Evolutionary conservation across 1,284 basidiomycete genomes (phyloP), one percentile per base, ranked within the genome.

Genomic region (Cutaneotrichosporon cyanovorans): DNA sequence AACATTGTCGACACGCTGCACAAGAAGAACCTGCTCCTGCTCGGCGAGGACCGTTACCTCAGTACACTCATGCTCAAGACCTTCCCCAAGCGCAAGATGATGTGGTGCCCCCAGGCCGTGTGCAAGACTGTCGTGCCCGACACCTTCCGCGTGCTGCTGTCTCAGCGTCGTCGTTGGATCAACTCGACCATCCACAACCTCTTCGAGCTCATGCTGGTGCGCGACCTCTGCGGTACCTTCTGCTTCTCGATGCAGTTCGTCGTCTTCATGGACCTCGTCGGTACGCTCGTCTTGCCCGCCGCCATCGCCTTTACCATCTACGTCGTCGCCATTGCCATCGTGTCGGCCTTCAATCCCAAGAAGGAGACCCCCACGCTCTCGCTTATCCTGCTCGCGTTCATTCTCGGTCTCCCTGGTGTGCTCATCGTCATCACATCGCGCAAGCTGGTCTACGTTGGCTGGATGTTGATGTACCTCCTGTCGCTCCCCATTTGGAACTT

Each of bases 181-280:
- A 99, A 98, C 76, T 96, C 91, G 51, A 99, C 95, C 0, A 84
- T 99, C 40, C 95, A 99, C 76, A 99, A 98, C 64, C 76, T 98
- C 39, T 85, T 87, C 48, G 95, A 98, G 68, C 78, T 98, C 52
- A 75, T 97, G 38, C 79, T 95, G 45, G 93, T 98, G 30, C 83
- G 90, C 38, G 92, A 98, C 70, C 80, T 97, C 16, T 92, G 88
- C 59, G 88, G 89, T 46, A 92, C 88, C 3, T 92, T 91, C 81
- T 95, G 89, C 74, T 92, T 93, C 78, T 90, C 87, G 6, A 92
- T 91, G 88, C 88, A 90, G 75, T 96, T 96, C 66, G 88, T 96
- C 62, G 88, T 95, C 30, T 90, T 88, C 60, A 95, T 98, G 91
- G 93, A 98, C 68, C 77, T 98, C 51, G 81, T 90, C 55, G 95